Evolutionary conservation across 2,329 filamentous ascomycete genomes (phyloP).

Genomic region (Paecilomyces variotii): DNA sequence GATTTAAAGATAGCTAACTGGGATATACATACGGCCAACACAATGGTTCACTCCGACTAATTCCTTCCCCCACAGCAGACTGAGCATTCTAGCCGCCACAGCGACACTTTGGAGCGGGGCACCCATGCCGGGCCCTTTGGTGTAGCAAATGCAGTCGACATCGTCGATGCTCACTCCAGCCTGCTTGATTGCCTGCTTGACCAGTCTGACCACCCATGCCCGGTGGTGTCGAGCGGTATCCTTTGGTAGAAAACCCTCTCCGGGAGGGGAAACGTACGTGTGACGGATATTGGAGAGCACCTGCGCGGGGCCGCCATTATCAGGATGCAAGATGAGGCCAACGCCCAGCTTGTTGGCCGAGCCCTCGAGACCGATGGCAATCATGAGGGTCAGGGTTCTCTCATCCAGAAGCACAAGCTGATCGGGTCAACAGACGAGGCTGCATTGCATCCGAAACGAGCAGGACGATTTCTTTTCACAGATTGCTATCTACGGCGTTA

Average conservation of each 20-base stretch:
- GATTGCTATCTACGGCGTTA: conserved; percentile 18
- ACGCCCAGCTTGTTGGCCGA: conserved; percentile 97
- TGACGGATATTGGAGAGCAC: conserved; percentile 92
- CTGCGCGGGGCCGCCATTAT: conserved; percentile 46
- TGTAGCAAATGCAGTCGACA: conserved; percentile 91
- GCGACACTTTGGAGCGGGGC: conserved; percentile 83
- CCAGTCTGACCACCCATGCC: conserved; percentile 70
- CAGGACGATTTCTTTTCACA: conserved; percentile 9
- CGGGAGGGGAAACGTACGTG: conserved; percentile 86
- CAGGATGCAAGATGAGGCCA: conserved; percentile 73
- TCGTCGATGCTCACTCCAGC: conserved; percentile 56
- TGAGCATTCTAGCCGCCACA: conserved; percentile 71
- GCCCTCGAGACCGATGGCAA: conserved; percentile 73
- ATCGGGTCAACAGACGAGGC: not conserved
- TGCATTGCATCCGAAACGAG: not conserved
- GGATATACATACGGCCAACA: conserved; percentile 59
- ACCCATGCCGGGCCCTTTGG: conserved; percentile 92
- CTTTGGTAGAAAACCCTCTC: conserved; percentile 90
- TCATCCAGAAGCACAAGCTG: not conserved
- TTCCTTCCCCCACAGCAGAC: conserved; percentile 77
- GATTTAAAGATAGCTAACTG: not conserved
- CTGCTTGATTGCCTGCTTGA: conserved; percentile 67
- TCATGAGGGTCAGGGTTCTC: conserved; percentile 37
- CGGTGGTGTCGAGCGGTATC: conserved; percentile 93
- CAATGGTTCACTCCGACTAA: conserved; percentile 96